These are phyloP conservation scores for Lagenidium giganteum DNA, from an alignment of 352 stramenopile genomes.

Conservation along the genomic window DNA sequence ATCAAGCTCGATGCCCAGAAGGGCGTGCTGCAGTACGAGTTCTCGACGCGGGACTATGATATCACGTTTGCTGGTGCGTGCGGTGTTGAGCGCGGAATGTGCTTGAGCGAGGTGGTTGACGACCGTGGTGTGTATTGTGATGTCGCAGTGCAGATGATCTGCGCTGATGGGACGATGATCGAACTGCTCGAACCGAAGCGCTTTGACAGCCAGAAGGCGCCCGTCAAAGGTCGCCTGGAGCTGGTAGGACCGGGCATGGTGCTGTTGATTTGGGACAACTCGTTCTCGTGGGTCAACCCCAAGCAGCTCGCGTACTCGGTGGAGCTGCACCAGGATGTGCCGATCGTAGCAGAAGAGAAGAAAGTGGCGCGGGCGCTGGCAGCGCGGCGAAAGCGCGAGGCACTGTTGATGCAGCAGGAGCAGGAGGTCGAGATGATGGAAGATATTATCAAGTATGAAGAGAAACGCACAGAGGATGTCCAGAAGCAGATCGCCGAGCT, in stretches of 20 bases:
- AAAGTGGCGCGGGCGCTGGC: constrained; percentile 33
- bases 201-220: constrained; percentile 53
- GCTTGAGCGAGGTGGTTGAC: too few species aligned
- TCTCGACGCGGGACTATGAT: constrained; percentile 55
- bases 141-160: constrained; percentile 69
- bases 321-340: constrained; percentile 52
- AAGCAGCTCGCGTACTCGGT: constrained; percentile 62
- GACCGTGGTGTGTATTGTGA: too few species aligned
- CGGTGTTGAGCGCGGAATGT: too few species aligned
- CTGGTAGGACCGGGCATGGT: constrained; percentile 44
- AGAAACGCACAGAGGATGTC: too few species aligned
- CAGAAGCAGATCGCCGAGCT: too few species aligned
- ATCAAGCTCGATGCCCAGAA: constrained; percentile 52
- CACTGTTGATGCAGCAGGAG: constrained; percentile 23
- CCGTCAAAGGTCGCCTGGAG: constrained; percentile 26
- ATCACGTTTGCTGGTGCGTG: constrained; percentile 53
- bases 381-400: constrained; percentile 26
- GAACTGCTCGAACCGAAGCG: constrained; percentile 37
- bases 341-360: too few species aligned
- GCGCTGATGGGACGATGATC: constrained; percentile 36
- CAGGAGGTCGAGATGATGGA: constrained; percentile 29
- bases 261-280: constrained; percentile 66
- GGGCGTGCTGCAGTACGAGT: constrained; percentile 41
- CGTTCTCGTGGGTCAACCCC: constrained; percentile 63
- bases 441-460: too few species aligned